Conservation (phyloP, 495 filamentous ascomycete species). For the Lindgomyces ingoldianus region DNA sequence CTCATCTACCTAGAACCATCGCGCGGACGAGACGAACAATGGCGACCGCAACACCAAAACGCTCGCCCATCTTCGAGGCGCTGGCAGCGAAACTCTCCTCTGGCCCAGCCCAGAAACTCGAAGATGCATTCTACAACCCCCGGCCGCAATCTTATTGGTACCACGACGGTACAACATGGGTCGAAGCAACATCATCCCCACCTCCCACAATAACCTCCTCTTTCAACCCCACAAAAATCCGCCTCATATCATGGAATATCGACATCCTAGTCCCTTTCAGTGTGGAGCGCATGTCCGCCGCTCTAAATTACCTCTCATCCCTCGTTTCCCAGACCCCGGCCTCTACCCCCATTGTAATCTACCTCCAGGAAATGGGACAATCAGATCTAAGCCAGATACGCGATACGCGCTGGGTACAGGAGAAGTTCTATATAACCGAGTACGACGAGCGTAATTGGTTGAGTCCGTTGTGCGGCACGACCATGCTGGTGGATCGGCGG, state of each 20-base stretch:
- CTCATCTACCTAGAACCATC: too few relatives aligned
- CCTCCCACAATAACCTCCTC: not conserved
- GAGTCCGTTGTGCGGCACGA: conserved; percentile 51
- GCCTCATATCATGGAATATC: conserved; percentile 53
- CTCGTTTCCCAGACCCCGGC: conserved; percentile 27
- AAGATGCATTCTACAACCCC: conserved; percentile 23
- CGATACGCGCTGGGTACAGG: conserved; percentile 47
- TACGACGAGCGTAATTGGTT: conserved; percentile 41
- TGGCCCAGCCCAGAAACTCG: not conserved
- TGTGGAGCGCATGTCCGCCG: conserved; percentile 49
- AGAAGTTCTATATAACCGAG: conserved; percentile 54
- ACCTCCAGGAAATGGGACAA: conserved; percentile 54
- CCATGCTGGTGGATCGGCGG: conserved; percentile 52
- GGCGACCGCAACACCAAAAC: not conserved
- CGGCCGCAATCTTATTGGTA: conserved; percentile 32
- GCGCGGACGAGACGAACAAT: too few relatives aligned
- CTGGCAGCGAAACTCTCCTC: not conserved
- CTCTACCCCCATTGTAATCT: conserved; percentile 46
- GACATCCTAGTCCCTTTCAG: conserved; percentile 50
- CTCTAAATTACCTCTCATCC: conserved; percentile 46
- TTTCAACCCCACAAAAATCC: conserved; percentile 1
- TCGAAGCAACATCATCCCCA: not conserved
- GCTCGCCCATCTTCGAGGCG: not conserved
- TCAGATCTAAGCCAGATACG: conserved; percentile 49
- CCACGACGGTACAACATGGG: conserved; percentile 1